phyloP scores from a whole-genome alignment of 2,329 filamentous ascomycete species.

The Triangularia setosa region DNA sequence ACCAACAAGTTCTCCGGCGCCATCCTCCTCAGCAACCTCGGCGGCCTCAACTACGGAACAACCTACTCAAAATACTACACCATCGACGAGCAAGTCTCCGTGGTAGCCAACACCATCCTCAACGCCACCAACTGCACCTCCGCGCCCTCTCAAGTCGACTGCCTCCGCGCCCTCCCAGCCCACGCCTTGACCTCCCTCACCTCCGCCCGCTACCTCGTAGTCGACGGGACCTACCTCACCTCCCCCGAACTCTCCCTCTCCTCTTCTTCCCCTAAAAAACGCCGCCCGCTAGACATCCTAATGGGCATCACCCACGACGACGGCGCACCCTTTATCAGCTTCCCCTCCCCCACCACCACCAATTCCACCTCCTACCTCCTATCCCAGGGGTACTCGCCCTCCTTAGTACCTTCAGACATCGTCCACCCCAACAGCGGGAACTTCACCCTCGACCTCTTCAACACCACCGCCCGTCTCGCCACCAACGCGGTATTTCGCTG shows the following conservation, averaged over 20 bases:
- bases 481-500: constrained; percentile 60
- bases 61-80: constrained; percentile 58
- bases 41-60: constrained; percentile 49
- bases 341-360: constrained; percentile 33
- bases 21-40: constrained; percentile 40
- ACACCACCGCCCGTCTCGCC: constrained; percentile 49
- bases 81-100: constrained; percentile 46
- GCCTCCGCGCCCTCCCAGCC: constrained; percentile 47
- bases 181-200: constrained; percentile 37
- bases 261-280: constrained; percentile 32
- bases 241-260: constrained; percentile 45
- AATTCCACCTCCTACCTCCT: constrained; percentile 33
- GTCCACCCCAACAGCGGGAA: constrained; percentile 46
- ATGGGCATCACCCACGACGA: constrained; percentile 54
- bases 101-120: constrained; percentile 50
- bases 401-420: constrained; percentile 12
- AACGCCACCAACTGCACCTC: constrained; percentile 48
- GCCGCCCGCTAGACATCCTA: constrained; percentile 48
- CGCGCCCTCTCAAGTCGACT: constrained; percentile 47
- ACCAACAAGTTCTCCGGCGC: constrained; percentile 46
- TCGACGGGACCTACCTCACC: constrained; percentile 53
- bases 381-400: constrained; percentile 31
- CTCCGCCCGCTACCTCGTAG: constrained; percentile 50
- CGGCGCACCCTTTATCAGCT: constrained; percentile 50
- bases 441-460: constrained; percentile 51